Evolutionary conservation across 2,329 filamentous ascomycete genomes (phyloP), one percentile per base, ranked within the genome.

Genomic region (Coleophoma crateriformis): DNA sequence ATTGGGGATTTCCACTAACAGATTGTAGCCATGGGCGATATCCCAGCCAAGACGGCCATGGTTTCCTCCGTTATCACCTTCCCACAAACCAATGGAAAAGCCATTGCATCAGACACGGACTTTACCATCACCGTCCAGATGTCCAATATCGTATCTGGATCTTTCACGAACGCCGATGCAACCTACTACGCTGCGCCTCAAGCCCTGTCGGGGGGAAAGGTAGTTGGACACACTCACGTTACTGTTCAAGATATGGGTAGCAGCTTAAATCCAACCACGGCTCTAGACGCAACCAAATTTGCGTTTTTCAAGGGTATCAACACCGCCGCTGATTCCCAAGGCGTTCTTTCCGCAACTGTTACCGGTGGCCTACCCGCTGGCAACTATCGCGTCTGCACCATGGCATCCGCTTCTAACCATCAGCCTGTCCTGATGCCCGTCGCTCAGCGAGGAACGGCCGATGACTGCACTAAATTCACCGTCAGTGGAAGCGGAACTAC

Each of bases 391-490:
- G 56, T 68, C 34, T 71, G 69, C 56, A 69, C 69, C 14, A 64
- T 71, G 66, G 64, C 59, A 44, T 59, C 61, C 43, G 58, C 69
- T 19, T 58, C 60, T 38, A 71, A 71, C 53, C 69, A 71, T 57
- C 66, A 68, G 35, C 65, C 65, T 38, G 66, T 67, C 19, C 45
- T 61, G 17, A 68, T 68, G 64, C 65, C 64, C 22, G 61, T 70
- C 38, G 67, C 67, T 19, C 64, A 69, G 57, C 63, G 68, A 46
- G 66, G 68, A 52, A 61, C 67, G 44, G 67, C 69, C 45, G 69
- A 71, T 54, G 69, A 71, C 54, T 71, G 69, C 51, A 63, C 59
- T 7, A 68, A 68, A 53, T 70, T 71, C 50, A 65, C 62, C 14
- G 68, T 71, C 49, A 58, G 66, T 34, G 66, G 41, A 13, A 52